Conservation (phyloP, 495 filamentous ascomycete genomes). For the Penicillium soppii region DNA sequence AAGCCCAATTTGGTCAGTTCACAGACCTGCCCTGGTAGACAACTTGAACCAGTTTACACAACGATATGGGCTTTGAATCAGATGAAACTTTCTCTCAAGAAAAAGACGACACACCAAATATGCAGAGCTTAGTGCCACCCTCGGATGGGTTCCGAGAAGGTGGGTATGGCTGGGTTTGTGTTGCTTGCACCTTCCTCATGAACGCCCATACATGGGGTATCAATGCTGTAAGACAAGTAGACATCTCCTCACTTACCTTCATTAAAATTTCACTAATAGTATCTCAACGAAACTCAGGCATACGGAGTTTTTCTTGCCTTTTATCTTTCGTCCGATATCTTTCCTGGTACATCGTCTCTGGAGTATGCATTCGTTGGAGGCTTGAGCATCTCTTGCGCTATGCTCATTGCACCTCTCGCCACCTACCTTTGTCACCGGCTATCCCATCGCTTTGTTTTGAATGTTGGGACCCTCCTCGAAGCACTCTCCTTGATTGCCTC, state of each 20-base stretch:
- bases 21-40: too few species aligned
- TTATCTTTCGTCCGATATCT: constrained; percentile 45
- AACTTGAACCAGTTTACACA: too few species aligned
- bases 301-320: constrained; percentile 54
- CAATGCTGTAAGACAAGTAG: constrained; percentile 14
- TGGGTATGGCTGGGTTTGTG: constrained; percentile 44
- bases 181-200: constrained; percentile 31
- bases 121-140: too few species aligned
- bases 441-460: constrained; percentile 37
- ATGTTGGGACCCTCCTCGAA: constrained; percentile 40
- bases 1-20: too few species aligned
- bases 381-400: constrained; percentile 45
- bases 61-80: too few species aligned
- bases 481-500: constrained; percentile 44
- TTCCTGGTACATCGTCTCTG: constrained; percentile 41
- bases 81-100: too few species aligned
- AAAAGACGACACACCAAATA: background rate
- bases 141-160: constrained; percentile 24
- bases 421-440: constrained; percentile 29
- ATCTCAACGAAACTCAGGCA: constrained; percentile 1
- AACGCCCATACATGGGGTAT: constrained; percentile 46
- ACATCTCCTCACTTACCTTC: background rate
- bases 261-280: background rate
- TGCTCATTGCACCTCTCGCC: constrained; percentile 49
- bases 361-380: constrained; percentile 56